Percentiles rank a stretch among this genome's conserved stretches.
phyloP scores from a whole-genome alignment of 495 filamentous ascomycete species.

The Aspergillus affinis region DNA sequence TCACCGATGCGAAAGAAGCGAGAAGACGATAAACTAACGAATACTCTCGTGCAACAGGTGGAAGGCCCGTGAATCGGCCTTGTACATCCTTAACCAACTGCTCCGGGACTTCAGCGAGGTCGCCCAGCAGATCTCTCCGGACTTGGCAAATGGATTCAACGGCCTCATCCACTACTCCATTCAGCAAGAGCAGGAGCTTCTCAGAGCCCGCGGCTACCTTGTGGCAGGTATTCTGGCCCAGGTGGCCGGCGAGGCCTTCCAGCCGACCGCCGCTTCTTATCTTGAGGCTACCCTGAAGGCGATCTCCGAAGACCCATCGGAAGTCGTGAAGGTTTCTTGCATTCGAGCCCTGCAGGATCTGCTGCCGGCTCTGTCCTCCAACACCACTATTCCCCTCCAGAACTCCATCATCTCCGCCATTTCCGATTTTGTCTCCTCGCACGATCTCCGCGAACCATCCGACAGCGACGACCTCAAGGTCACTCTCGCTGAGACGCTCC shows the following conservation, averaged over 20 bases:
- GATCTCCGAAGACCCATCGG: constrained; percentile 70
- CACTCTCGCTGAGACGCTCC: constrained; percentile 83
- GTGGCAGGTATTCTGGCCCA: constrained; percentile 72
- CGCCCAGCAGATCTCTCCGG: constrained; percentile 60
- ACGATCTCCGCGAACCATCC: constrained; percentile 76
- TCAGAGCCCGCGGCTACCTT: constrained; percentile 82
- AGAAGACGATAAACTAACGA: constrained; percentile 28
- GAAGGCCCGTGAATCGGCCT: constrained; percentile 71
- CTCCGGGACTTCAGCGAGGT: constrained; percentile 79
- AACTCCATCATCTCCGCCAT: constrained; percentile 71
- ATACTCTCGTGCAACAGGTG: constrained; percentile 36
- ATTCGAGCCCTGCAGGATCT: constrained; percentile 87
- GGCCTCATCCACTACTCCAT: constrained; percentile 79
- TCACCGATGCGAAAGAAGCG: no score
- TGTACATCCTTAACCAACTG: constrained; percentile 79
- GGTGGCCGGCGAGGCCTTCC: constrained; percentile 54
- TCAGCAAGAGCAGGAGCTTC: constrained; percentile 62
- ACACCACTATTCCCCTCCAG: constrained; percentile 62
- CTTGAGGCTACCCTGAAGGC: constrained; percentile 74
- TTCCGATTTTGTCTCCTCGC: constrained; percentile 69
- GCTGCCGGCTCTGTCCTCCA: constrained; percentile 56
- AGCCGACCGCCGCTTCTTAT: constrained; percentile 56
- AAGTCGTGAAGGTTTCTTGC: constrained; percentile 88
- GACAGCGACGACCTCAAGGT: constrained; percentile 90
- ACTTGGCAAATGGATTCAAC: constrained; percentile 68